A percentile compares a stretch with the other conserved stretches of the same genome.
Conservation (phyloP, 768 basidiomycete species). For the Tulasnella sp. region DNA sequence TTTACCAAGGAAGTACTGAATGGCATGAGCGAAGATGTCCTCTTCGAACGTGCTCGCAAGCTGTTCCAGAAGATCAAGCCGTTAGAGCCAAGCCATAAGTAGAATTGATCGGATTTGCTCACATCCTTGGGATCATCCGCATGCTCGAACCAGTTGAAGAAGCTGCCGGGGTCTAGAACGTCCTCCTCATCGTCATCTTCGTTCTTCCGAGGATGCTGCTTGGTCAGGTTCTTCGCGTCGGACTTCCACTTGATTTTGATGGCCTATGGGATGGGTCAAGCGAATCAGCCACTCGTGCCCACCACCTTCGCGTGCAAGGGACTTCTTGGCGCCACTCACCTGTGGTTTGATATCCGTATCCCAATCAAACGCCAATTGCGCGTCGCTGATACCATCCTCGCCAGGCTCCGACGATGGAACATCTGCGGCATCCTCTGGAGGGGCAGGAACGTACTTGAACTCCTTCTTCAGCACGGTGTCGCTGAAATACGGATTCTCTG, state of each 20-base stretch:
- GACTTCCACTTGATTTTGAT: constrained; percentile 80
- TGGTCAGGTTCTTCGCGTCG: constrained; percentile 68
- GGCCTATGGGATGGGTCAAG: constrained; percentile 43
- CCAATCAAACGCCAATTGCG: constrained; percentile 80
- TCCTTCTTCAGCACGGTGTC: constrained; percentile 76
- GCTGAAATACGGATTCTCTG: constrained; percentile 78
- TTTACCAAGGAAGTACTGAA: constrained; percentile 72
- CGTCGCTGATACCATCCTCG: constrained; percentile 67
- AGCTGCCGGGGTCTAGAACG: constrained; percentile 68
- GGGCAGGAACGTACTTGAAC: constrained; percentile 62
- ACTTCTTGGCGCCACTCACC: constrained; percentile 43
- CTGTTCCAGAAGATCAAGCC: constrained; percentile 42
- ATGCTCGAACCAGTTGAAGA: constrained; percentile 84
- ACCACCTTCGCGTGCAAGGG: neutral
- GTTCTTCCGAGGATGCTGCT: constrained; percentile 63
- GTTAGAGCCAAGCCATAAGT: neutral
- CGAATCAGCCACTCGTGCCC: neutral
- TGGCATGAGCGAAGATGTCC: constrained; percentile 76
- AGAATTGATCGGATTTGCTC: constrained; percentile 35
- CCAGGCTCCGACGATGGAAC: constrained; percentile 9
- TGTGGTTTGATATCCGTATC: constrained; percentile 64
- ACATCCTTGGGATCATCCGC: constrained; percentile 57
- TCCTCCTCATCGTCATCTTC: constrained; percentile 53
- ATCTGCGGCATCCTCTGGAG: constrained; percentile 51
- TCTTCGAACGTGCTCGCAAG: constrained; percentile 67